Evolutionary conservation across 306 rosid genomes (phyloP), one percentile per base, ranked within the genome.

Genomic region (Pterocarpus santalinus): DNA sequence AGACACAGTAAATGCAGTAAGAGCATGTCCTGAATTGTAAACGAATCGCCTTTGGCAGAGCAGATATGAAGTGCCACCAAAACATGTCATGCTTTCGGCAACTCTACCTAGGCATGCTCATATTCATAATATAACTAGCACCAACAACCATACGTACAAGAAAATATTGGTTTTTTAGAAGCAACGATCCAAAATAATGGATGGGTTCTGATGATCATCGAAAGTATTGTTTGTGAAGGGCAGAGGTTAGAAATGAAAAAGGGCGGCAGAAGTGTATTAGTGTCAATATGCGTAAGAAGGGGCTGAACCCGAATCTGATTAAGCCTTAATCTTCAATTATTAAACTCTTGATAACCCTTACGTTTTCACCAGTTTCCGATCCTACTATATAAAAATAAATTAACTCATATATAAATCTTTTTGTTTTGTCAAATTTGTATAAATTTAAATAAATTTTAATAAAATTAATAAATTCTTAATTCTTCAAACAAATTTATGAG

Each of bases 21-120:
- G 47, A 68, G 79, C 75, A 80, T 32, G 85, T 32, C 44, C 81
- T 73, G 86, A 79, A 17, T 17, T 73, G 84, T 46, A 41, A 17
- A 84, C 81, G 57, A 70, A 51, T 72, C 81, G 85, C 52, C 78
- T 72, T 66, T 44, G 63, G 72, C 60, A 65, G 72, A 47, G 71
- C 62, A 65, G 46, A 78, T 68, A 38, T 57, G 47, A 5, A 13
- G 69, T 7, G 35, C 61, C 61, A 8, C 61, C 38, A 79, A 79
- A 69, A 58, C 76, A 79, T 69, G 58, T 61, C 87, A 86, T 81
- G 69, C 76, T 78, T 55, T 65, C 14, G 67, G 22, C 34, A 41
- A 55, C 52, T 6, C 72, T 64, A 51, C 8, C 1, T 0, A 17
- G 6, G 6, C 33, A 77, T 38, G 33, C 57, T 51, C 22, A 13